Conservation (phyloP, 73 alveolate genomes). For the Paramecium pentaurelia region DNA sequence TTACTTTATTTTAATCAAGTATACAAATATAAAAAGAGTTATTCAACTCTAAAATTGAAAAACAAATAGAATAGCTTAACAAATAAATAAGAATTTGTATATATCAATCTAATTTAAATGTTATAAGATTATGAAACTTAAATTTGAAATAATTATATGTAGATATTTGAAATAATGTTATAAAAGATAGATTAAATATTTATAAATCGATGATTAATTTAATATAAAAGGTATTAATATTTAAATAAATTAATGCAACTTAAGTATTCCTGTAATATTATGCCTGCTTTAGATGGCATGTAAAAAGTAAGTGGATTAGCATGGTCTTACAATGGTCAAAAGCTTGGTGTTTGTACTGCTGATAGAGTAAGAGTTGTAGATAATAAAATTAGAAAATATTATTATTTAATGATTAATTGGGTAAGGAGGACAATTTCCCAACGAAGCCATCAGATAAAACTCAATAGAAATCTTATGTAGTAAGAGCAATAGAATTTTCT, state of each 20-base stretch:
- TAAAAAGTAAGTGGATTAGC: conserved; percentile 93
- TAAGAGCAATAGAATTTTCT: conserved; percentile 97
- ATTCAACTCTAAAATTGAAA: too few species aligned
- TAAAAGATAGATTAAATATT: background rate
- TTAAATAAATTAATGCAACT: conserved; percentile 50
- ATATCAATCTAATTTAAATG: background rate
- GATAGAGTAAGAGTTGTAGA: conserved; percentile 80
- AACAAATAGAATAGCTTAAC: background rate
- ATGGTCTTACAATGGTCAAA: conserved; percentile 97
- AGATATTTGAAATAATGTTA: background rate
- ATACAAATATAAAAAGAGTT: background rate
- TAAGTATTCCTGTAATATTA: conserved; percentile 94
- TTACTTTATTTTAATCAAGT: too few species aligned
- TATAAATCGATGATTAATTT: background rate
- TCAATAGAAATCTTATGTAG: conserved; percentile 91
- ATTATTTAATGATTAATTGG: conserved; percentile 97
- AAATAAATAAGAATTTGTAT: too few species aligned
- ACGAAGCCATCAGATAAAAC: conserved; percentile 80
- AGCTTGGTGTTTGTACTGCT: conserved; percentile 99
- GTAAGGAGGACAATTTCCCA: conserved; percentile 92
- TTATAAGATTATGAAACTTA: too few species aligned
- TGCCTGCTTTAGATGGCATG: conserved; percentile 97
- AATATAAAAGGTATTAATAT: background rate
- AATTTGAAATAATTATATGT: too few species aligned
- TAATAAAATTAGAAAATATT: conserved; percentile 66